Evolutionary conservation across 106 monocot genomes (phyloP), one percentile per base, ranked within the genome.

Genomic region (Allium sativum): DNA sequence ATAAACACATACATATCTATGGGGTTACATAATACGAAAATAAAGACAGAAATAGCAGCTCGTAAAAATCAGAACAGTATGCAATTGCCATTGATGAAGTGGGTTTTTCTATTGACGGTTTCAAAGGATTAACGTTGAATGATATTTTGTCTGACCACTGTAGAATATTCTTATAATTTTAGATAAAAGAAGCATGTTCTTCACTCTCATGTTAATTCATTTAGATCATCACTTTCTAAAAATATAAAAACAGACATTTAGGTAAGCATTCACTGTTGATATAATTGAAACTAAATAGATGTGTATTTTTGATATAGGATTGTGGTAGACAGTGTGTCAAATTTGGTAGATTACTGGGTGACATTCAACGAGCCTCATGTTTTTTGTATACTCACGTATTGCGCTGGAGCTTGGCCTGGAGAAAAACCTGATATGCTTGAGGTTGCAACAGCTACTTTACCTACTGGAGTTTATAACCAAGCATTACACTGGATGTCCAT

Each of bases 291-390:
- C 31, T 31, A 61, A 16, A 18, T 18, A 44, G 42, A 14, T 44
- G 44, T 61, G 18, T 44, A 62, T 18, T 20, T n/a, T 44, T 11
- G 11, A 62, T 78, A 61, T 74, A 95, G 94, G 81, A 66, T 95
- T 61, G 82, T 95, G 44, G 80, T 90, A 59, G 90, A 90, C 47
- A 73, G 79, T 43, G 79, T 95, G 42, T 78, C 81, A 52, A 84
- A 95, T 45, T 78, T 95, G 74, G 90, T 95, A 42, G 90, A 95
- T 59, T 90, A 86, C 52, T 95, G 94, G 94, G 76, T 90, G 48
- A 79, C 83, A 53, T 95, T 95, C 68, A 95, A 95, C 64, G 94
- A 95, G 53, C 94, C 94, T 53, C 94, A 95, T 75, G 84, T 95
- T 16, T 95, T 86, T 72, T 81, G 77, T 58, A 61, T 90, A 84